Base-by-base conservation (phyloP, 441 rosid genomes). In the Cnidoscolus chayamansa region DNA sequence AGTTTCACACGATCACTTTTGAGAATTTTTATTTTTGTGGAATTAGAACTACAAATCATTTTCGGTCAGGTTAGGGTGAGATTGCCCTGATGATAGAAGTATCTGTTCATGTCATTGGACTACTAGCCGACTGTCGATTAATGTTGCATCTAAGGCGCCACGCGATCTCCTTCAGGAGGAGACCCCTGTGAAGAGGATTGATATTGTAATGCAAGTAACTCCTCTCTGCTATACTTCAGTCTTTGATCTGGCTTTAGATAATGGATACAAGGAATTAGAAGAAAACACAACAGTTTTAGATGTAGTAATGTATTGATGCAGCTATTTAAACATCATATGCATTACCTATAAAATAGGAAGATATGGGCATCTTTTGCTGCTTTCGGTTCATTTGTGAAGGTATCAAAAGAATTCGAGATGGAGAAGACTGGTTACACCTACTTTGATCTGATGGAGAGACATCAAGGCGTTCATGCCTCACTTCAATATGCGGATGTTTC, bases 141-240 rank as follows among this genome's bases (percentile, higher is more conserved):
- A 0, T 69, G 40, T 13, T 32, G 50, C 65, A 17, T 19, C 58
- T 72, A 45, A 48, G 74, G 53, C 20, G 20, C 47, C 20, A 17
- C 54, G 13, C 20, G 43, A 25, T 75, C 80, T 65, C 72, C 54
- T 40, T 73, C 73, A 17, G 2, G 67, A 43, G 81, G 64, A 77
- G 70, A 58, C 54, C 50, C 49, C 45, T 72, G 74, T 32, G 89
- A 84, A 17, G 70, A 50, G 2, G 97, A 72, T 2, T 88, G 78
- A 67, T 65, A 57, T 70, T 80, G 90, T 71, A 90, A 77, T 31
- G 80, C 83, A 48, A 89, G 89, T 68, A 92, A 76, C 78, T 86
- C 90, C 79, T 88, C 95, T 76, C 86, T 85, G 77, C 71, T 72
- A 73, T 95, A 92, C 80, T 89, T 90, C 83, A 88, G 56, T 81